Evolutionary conservation across 768 basidiomycete species (phyloP).

Genomic region (Xerocomus spinulosus): DNA sequence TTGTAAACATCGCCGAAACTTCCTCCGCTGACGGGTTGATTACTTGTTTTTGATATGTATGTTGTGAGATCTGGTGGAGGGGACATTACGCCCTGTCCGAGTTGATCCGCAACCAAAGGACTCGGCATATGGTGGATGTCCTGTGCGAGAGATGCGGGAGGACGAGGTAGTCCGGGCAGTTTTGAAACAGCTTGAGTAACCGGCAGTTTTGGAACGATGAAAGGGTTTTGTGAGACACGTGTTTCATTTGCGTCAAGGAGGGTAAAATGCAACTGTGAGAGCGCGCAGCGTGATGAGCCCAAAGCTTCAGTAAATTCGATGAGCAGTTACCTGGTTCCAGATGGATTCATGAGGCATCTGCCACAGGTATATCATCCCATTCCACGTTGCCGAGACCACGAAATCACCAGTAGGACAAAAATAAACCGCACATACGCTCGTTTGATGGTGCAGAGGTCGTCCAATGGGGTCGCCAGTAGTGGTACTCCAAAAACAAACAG

Average conservation of each 20-base stretch:
- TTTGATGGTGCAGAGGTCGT: not conserved
- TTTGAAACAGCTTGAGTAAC: too few species aligned
- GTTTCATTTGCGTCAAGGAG: too few species aligned
- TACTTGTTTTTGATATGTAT: not conserved
- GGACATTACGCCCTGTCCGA: too few species aligned
- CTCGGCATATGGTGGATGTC: too few species aligned
- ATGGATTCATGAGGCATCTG: not conserved
- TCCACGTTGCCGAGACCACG: not conserved
- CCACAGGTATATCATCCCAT: not conserved
- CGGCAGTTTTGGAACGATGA: too few species aligned
- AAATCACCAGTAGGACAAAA: constrained; percentile 7
- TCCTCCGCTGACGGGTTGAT: not conserved
- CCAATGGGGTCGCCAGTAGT: not conserved
- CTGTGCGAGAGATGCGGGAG: too few species aligned
- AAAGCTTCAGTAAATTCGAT: not conserved
- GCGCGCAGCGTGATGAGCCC: not conserved
- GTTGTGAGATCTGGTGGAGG: constrained; percentile 2
- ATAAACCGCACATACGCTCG: not conserved
- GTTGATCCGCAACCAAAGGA: too few species aligned
- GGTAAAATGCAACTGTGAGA: not conserved
- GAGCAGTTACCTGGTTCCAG: not conserved
- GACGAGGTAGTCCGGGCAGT: too few species aligned
- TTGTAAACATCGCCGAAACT: constrained; percentile 6
- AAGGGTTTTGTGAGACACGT: too few species aligned
- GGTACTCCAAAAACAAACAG: constrained; percentile 3